Evolutionary conservation across 108 stramenopile genomes (phyloP).

Genomic region (Epithemia pelagica): DNA sequence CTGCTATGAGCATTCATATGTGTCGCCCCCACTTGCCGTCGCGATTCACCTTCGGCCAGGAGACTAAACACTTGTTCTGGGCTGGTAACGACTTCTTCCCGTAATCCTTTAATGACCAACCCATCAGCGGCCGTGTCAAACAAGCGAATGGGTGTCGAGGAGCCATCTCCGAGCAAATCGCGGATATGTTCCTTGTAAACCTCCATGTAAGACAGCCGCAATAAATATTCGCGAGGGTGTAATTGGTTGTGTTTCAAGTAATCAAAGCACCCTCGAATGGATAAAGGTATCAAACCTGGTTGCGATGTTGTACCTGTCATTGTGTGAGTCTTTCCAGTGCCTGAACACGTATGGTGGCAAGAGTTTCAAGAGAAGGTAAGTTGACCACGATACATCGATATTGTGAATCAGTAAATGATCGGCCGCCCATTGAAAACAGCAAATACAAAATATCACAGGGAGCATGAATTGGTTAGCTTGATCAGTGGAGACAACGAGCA

Average conservation of each 20-base stretch:
- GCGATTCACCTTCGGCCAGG: conserved; percentile 64
- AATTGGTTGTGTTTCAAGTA: conserved; percentile 35
- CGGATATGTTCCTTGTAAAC: conserved; percentile 81
- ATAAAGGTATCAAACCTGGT: conserved; percentile 60
- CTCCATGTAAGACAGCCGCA: conserved; percentile 89
- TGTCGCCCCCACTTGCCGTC: conserved; percentile 82
- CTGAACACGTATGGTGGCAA: background rate
- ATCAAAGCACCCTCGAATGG: conserved; percentile 57
- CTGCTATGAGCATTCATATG: conserved; percentile 87
- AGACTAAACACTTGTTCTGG: conserved; percentile 80
- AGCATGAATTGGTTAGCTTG: too few species aligned
- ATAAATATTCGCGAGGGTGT: conserved; percentile 52
- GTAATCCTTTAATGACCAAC: conserved; percentile 77
- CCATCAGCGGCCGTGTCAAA: conserved; percentile 73
- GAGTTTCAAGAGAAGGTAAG: background rate
- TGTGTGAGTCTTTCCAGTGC: conserved; percentile 73
- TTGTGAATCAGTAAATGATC: too few species aligned
- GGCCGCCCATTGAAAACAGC: background rate
- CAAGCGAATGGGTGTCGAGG: conserved; percentile 44
- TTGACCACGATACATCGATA: too few species aligned
- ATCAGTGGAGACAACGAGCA: too few species aligned
- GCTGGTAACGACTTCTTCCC: conserved; percentile 79
- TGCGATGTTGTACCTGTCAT: conserved; percentile 61
- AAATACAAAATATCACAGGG: too few species aligned
- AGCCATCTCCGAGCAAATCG: conserved; percentile 68